phyloP scores from a whole-genome alignment of 495 filamentous ascomycete genomes.

The Barbatosphaeria neglecta region DNA sequence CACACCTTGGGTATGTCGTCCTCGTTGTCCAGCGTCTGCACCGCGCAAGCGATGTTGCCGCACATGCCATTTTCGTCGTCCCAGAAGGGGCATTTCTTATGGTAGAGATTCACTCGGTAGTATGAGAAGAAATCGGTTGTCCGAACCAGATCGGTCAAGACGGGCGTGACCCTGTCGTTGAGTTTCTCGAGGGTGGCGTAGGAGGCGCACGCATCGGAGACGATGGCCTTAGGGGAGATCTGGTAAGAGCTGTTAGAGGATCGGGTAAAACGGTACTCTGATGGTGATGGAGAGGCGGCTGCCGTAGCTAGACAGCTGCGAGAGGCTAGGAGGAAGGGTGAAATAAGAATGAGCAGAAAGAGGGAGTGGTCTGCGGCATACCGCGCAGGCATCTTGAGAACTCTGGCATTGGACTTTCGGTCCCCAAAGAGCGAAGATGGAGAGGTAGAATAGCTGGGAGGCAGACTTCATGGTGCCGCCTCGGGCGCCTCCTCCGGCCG shows the following conservation, averaged over 20 bases:
- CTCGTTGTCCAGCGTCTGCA: conserved; percentile 93
- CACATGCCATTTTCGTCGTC: conserved; percentile 86
- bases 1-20: conserved; percentile 85
- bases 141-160: conserved; percentile 67
- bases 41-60: conserved; percentile 92
- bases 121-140: conserved; percentile 96
- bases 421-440: conserved; percentile 60
- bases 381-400: conserved; percentile 33
- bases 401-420: conserved; percentile 34
- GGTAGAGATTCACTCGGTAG: conserved; percentile 92
- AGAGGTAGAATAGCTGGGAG: conserved; percentile 60
- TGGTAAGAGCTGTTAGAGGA: conserved; percentile 29
- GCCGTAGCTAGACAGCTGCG: conserved; percentile 9
- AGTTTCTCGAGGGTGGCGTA: conserved; percentile 79
- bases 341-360: conserved; percentile 11
- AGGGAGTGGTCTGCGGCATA: conserved; percentile 21
- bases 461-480: conserved; percentile 50
- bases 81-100: conserved; percentile 95
- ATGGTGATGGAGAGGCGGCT: conserved; percentile 8
- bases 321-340: conserved; percentile 2
- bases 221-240: conserved; percentile 45
- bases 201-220: conserved; percentile 85
- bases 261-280: conserved; percentile 9
- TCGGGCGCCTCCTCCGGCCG: neutral
- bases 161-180: conserved; percentile 67